Base-by-base conservation (phyloP, 768 basidiomycete genomes). In the Pleurotus salmoneostramineus region DNA sequence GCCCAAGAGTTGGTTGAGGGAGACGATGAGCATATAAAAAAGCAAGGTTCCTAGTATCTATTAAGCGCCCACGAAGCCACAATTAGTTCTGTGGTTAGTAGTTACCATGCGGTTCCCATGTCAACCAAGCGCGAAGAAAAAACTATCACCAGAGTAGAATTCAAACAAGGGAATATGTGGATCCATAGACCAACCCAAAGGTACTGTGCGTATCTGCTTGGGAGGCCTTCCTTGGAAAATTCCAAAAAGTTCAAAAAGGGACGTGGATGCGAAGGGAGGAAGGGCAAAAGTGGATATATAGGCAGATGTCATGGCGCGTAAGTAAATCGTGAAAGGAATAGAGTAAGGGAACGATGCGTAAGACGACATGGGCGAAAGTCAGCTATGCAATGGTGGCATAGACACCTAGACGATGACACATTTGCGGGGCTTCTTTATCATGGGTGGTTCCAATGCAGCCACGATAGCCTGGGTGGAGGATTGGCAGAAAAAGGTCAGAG, bases 381-480 rank as follows among this genome's bases (percentile, higher is more conserved):
- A 27, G 21, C 21, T 27, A 61, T 58, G 57, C 62, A 61, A 62
- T 63, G 61, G 63, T 64, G 61, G 57, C 58, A 58, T 56, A 32
- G 36, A 49, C 55, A 27, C 64, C 87, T 82, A 98, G 71, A 93
- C 82, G 71, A 98, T 83, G 71, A 92, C 80, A 83, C 95, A 98
- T 72, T 82, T 87, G 65, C 66, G 75, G 76, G 71, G 84, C 79
- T 82, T 81, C 79, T 86, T 97, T 70, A 92, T 81, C 62, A 96
- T 88, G 64, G 97, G 97, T 51, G 97, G 97, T 71, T 99, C 96
- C 62, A 98, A 86, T 8, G 96, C 97, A 66, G 96, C 96, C 60
- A 98, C 97, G 68, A 99, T 98, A 56, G 97, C 97, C 95, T 95
- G 70, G 42, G 49, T 46, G 3, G 21, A 27, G 21, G 21, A 27